These are phyloP conservation scores for Golovinomyces cichoracearum DNA, from an alignment of 2,329 filamentous ascomycete genomes.

Conservation along the genomic window DNA sequence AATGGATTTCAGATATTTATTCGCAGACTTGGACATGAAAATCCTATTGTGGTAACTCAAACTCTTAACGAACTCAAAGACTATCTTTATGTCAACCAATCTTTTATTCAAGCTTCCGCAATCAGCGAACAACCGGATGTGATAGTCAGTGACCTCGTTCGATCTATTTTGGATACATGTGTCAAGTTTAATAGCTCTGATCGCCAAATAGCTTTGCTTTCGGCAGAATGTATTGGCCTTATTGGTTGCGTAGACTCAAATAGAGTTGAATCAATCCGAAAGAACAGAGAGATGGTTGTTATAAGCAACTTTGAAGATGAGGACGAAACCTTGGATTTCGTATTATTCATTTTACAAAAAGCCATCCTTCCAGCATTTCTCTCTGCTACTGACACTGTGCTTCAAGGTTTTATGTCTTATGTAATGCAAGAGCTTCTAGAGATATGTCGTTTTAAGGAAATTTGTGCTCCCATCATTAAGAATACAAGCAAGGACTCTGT, in stretches of 20 bases:
- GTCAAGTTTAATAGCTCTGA: conserved; percentile 50
- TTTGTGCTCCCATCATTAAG: conserved; percentile 16
- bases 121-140: conserved; percentile 62
- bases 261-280: conserved; percentile 52
- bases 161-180: conserved; percentile 62
- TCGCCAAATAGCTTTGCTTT: conserved; percentile 41
- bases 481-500: conserved; percentile 19
- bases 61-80: conserved; percentile 50
- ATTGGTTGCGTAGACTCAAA: conserved; percentile 85
- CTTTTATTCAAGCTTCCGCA: conserved; percentile 51
- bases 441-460: conserved; percentile 44
- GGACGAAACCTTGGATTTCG: conserved; percentile 62
- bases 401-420: conserved; percentile 79
- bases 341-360: conserved; percentile 60
- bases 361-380: conserved; percentile 78
- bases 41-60: conserved; percentile 59
- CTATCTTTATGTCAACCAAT: conserved; percentile 49
- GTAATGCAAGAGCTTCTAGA: conserved; percentile 79
- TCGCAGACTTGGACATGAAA: conserved; percentile 54
- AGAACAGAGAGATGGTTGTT: conserved; percentile 62
- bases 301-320: conserved; percentile 60
- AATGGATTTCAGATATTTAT: conserved; percentile 46
- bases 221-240: conserved; percentile 60
- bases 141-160: conserved; percentile 42
- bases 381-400: conserved; percentile 61